phyloP scores from a whole-genome alignment of 495 filamentous ascomycete species.

The Lasiosphaeria hispida region DNA sequence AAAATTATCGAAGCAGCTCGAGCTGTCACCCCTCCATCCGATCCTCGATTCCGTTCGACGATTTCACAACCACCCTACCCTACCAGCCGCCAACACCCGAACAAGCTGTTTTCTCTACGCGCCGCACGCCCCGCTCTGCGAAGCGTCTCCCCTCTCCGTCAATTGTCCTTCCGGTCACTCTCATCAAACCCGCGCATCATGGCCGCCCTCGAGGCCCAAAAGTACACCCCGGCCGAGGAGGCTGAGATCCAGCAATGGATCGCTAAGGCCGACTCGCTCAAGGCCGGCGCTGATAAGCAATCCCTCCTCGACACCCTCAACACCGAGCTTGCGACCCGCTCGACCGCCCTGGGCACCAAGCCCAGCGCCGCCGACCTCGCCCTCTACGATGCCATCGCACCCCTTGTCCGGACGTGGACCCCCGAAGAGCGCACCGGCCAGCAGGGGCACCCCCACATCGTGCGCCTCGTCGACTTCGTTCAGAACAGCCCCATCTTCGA shows the following conservation, averaged over 20 bases:
- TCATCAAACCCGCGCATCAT: slow-evolving; percentile 37
- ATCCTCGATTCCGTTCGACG: not conserved
- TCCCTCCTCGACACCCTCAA: slow-evolving; percentile 75
- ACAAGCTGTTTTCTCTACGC: slow-evolving; percentile 50
- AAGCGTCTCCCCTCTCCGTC: slow-evolving; percentile 36
- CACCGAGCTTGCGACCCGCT: slow-evolving; percentile 79
- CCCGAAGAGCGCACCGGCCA: slow-evolving; percentile 88
- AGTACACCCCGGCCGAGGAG: slow-evolving; percentile 73
- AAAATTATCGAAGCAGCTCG: slow-evolving; percentile 15
- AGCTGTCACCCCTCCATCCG: slow-evolving; percentile 6
- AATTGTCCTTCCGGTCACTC: slow-evolving; percentile 18
- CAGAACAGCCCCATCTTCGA: slow-evolving; percentile 82
- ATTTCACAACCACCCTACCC: not conserved
- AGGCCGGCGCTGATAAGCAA: slow-evolving; percentile 50
- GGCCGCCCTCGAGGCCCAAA: slow-evolving; percentile 64
- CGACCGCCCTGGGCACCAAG: slow-evolving; percentile 86
- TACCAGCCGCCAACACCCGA: slow-evolving; percentile 19
- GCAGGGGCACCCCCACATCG: slow-evolving; percentile 84
- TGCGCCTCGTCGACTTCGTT: slow-evolving; percentile 89
- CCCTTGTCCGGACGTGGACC: slow-evolving; percentile 75
- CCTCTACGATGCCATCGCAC: slow-evolving; percentile 76
- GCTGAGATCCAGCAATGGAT: slow-evolving; percentile 88
- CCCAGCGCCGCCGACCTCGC: slow-evolving; percentile 87
- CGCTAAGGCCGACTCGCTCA: slow-evolving; percentile 66
- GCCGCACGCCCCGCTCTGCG: slow-evolving; percentile 43